phyloP scores from a whole-genome alignment of 2,329 filamentous ascomycete genomes.

The Aureobasidium sp. region DNA sequence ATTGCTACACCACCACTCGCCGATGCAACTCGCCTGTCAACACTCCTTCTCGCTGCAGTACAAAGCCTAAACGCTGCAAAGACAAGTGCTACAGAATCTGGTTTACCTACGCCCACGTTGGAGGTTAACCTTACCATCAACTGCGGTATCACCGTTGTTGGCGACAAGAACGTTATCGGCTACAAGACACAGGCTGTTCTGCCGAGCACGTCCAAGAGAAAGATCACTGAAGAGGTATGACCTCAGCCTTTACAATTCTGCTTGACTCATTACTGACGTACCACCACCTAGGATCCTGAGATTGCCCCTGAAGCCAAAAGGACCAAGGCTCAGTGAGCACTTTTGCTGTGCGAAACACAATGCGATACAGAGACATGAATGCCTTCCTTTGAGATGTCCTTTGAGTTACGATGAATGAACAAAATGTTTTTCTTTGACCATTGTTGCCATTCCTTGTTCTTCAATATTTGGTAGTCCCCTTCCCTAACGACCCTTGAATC shows the following conservation, averaged over 20 bases:
- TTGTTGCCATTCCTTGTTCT: neutral
- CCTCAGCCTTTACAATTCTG: neutral
- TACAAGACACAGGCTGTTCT: constrained; percentile 17
- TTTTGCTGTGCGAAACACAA: neutral
- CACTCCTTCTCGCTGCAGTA: constrained; percentile 41
- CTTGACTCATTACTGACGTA: neutral
- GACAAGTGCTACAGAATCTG: constrained; percentile 31
- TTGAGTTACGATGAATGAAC: neutral
- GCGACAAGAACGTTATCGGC: constrained; percentile 28
- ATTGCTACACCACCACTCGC: constrained; percentile 35
- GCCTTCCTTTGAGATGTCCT: neutral
- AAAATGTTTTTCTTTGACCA: neutral
- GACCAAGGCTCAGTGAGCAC: neutral
- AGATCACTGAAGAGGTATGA: constrained; percentile 14
- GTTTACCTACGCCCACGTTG: constrained; percentile 38
- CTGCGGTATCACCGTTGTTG: constrained; percentile 28
- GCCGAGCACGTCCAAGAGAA: constrained; percentile 19
- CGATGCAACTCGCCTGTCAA: constrained; percentile 38
- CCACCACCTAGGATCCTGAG: neutral
- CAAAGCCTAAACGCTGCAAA: constrained; percentile 32
- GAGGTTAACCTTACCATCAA: constrained; percentile 39
- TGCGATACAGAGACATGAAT: neutral
- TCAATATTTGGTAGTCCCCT: neutral
- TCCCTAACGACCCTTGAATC: neutral
- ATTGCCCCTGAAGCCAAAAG: neutral